Evolutionary conservation across 495 filamentous ascomycete species (phyloP), one percentile per base, ranked within the genome.

Genomic region (Penicillium subrubescens): DNA sequence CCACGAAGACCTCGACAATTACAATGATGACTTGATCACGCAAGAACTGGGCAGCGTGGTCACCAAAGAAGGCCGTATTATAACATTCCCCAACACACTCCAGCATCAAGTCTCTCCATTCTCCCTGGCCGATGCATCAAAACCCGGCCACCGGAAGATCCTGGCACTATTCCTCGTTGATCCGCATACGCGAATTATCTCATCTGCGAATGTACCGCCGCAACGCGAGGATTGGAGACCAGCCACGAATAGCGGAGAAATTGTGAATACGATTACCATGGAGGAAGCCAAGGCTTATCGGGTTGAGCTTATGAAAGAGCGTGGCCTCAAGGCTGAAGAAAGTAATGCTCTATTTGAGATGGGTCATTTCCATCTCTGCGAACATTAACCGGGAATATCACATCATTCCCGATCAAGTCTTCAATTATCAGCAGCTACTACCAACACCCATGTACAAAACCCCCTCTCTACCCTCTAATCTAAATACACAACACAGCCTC

Each of bases 81-180:
- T 79, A 3, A 69, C 75, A 0, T 79, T 76, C 54, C 73, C 73
- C 0, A 76, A 76, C 44, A 64, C 67, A 6, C 57, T 82, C 43
- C 86, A 89, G 50, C 85, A 88, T 64, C 77, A 78, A 6, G 84
- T 85, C 0, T 73, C 77, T 5, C 71, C 77, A 0, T 88, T 88
- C 68, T 62, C 54, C 1, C 78, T 88, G 6, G 68, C 48, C 1
- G 84, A 89, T 64, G 60, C 41, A 0, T 80, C 81, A 0, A 83
- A 80, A 63, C 81, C 82, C 0, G 86, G 86, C 8, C 84, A 88
- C 61, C 69, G 83, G 10, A 82, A 84, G 58, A 82, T 88, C 61
- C 73, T 89, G 2, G 84, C 82, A 0, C 65, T 89, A 17, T 89
- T 82, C 68, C 73, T 90, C 4, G 80, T 90, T 3, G 84, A 88